phyloP scores from a whole-genome alignment of 1,139 yeast species.

The Candida tropicalis region DNA sequence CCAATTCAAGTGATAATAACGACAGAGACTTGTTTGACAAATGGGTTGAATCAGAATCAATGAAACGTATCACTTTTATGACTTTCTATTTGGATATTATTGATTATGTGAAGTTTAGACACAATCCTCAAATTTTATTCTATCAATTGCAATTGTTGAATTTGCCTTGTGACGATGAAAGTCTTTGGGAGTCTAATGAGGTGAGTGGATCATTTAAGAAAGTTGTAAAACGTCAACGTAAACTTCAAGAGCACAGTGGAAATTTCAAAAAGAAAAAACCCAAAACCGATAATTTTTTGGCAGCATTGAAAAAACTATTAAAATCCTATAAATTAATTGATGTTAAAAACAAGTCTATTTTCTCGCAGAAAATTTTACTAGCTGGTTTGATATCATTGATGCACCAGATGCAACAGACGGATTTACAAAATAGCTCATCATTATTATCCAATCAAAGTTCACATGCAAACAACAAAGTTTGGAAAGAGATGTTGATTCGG shows the following conservation, averaged over 20 bases:
- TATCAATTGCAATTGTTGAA: conserved; percentile 70
- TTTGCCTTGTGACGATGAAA: conserved; percentile 76
- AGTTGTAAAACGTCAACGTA: conserved; percentile 41
- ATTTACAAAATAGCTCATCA: conserved; percentile 53
- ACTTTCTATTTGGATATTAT: conserved; percentile 79
- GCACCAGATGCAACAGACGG: conserved; percentile 76
- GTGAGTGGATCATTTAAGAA: conserved; percentile 44
- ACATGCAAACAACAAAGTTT: conserved; percentile 31
- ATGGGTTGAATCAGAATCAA: conserved; percentile 79
- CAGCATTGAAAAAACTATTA: conserved; percentile 36
- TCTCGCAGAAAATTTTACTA: conserved; percentile 66
- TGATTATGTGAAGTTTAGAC: conserved; percentile 82
- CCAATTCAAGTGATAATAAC: conserved; percentile 22
- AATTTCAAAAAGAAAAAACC: conserved; percentile 5
- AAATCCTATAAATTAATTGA: conserved; percentile 23
- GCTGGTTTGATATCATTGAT: conserved; percentile 73
- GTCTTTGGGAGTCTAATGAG: conserved; percentile 62
- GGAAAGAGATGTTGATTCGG: conserved; percentile 65
- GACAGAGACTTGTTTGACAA: conserved; percentile 40
- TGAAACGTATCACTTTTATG: conserved; percentile 77
- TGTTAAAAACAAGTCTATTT: conserved; percentile 24
- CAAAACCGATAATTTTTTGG: conserved; percentile 33
- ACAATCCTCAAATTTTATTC: conserved; percentile 65
- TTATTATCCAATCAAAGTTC: conserved; percentile 36
- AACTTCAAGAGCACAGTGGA: conserved; percentile 21